Conservation (phyloP, 2,329 filamentous ascomycete species). For the Aspergillus nomiae region DNA sequence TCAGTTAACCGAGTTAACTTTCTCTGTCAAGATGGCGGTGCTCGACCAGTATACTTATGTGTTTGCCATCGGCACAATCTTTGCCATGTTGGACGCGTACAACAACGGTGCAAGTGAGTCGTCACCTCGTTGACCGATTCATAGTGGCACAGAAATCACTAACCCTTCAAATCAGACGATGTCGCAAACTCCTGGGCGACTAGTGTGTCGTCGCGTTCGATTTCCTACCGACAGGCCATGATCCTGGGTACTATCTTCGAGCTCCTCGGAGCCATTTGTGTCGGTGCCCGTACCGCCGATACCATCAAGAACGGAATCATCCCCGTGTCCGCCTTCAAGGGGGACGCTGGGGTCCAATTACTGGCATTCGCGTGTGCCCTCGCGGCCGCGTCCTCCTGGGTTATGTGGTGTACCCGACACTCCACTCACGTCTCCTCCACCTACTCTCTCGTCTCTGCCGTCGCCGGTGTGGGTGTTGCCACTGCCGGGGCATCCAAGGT, state of each 20-base stretch:
- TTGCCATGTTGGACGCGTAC: conserved; percentile 75
- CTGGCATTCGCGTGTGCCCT: conserved; percentile 52
- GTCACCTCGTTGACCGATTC: no score
- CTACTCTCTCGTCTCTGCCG: conserved; percentile 69
- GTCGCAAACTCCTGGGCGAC: conserved; percentile 84
- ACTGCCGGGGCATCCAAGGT: conserved; percentile 64
- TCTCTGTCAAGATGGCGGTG: conserved; percentile 52
- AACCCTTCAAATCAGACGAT: conserved; percentile 55
- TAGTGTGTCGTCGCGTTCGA: conserved; percentile 75
- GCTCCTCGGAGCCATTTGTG: conserved; percentile 66
- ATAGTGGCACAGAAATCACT: not conserved
- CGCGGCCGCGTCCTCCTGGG: conserved; percentile 57
- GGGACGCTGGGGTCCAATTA: conserved; percentile 67
- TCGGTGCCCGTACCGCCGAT: conserved; percentile 69
- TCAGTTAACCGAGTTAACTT: not conserved
- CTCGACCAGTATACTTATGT: conserved; percentile 68
- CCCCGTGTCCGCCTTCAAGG: conserved; percentile 58
- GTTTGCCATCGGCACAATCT: conserved; percentile 74
- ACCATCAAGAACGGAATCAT: conserved; percentile 82
- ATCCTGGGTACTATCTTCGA: conserved; percentile 66
- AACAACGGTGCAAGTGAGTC: conserved; percentile 77
- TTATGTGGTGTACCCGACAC: conserved; percentile 78
- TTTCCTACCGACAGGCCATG: conserved; percentile 38
- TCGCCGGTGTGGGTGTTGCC: conserved; percentile 70
- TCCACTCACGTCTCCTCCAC: conserved; percentile 73